Base-by-base conservation (phyloP, 2,329 filamentous ascomycete species). In the Calonectria leucothoes region DNA sequence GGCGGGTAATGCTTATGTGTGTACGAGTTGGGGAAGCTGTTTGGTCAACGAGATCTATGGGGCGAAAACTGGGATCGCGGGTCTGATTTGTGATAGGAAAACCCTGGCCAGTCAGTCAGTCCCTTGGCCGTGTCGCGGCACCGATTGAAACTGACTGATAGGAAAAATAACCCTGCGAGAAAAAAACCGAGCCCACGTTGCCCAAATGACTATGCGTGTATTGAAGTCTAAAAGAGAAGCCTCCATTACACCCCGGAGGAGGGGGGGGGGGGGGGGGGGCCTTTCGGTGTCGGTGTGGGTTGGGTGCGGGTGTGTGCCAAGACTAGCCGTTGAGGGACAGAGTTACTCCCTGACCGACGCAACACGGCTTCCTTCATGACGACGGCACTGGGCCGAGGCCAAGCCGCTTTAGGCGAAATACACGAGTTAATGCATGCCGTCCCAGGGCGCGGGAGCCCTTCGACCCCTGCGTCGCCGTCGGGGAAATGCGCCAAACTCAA, bases 1-100 rank as follows among this genome's bases (percentile, higher is more conserved):
- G 61, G 69, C 61, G 51, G 61, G 61, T 64, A 70, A 42, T 64
- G 48, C 45, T 55, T 55, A 39, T 64, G 57, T 37, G 35, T 57
- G 55, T 61, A 23, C 39, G 59, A 45, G 39, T 48, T 64, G 59
- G 37, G 37, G n/a, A 39, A 27, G 35, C 37, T 57, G 33, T 57
- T 55, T 31, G 57, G 27, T 64, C 49, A 61, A 55, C 45, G 45
- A 55, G 67, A 55, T 55, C 33, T 31, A 70, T 64, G 57, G 48
- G 35, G 42, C 66, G 27, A 51, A 37, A 27, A 39, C 37, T 64
- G 29, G 49, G 45, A 70, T 59, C 61, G 39, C 15, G 49, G 27
- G 61, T 66, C 49, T 64, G 17, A 12, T 64, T 64, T 45, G 45
- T 51, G 33, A 67, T 39, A 39, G 57, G 23, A 29, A 59, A 59